phyloP scores from a whole-genome alignment of 495 filamentous ascomycete species.

The Penicillium ucsense region DNA sequence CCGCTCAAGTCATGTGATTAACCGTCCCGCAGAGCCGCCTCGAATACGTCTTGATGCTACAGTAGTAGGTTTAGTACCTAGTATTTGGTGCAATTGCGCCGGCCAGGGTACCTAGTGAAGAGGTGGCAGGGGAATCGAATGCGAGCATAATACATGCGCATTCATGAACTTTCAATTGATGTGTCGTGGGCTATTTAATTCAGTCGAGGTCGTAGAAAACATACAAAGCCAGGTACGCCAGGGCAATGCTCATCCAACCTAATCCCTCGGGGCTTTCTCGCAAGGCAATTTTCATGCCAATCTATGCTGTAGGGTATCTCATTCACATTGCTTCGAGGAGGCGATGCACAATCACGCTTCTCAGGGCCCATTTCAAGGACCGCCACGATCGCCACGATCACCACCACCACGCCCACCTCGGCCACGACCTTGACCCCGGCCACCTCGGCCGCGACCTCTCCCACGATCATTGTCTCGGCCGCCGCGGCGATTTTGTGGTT shows the following conservation, averaged over 20 bases:
- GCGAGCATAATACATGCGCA: background rate
- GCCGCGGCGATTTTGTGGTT: slow-evolving; percentile 60
- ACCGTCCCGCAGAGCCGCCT: too few relatives aligned
- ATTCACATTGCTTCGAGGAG: slow-evolving; percentile 1
- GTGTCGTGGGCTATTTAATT: slow-evolving; percentile 16
- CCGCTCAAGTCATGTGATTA: slow-evolving; percentile 4
- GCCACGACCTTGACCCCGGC: slow-evolving; percentile 41
- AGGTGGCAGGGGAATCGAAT: too few relatives aligned
- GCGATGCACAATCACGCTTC: slow-evolving; percentile 9
- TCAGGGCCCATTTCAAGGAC: background rate
- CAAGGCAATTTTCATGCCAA: slow-evolving; percentile 16
- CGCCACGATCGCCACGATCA: slow-evolving; percentile 5
- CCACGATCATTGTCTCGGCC: slow-evolving; percentile 54
- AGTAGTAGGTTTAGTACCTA: too few relatives aligned
- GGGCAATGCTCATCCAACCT: slow-evolving; percentile 34
- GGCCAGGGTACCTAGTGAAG: too few relatives aligned
- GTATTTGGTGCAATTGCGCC: too few relatives aligned
- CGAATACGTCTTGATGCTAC: too few relatives aligned
- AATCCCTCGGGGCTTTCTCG: slow-evolving; percentile 16
- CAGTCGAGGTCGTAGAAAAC: slow-evolving; percentile 26
- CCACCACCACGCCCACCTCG: slow-evolving; percentile 27
- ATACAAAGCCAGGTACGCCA: slow-evolving; percentile 39
- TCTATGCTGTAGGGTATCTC: slow-evolving; percentile 35
- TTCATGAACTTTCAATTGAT: slow-evolving; percentile 12
- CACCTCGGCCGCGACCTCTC: slow-evolving; percentile 38